A percentile compares a stretch with the other conserved stretches of the same genome.
phyloP scores from a whole-genome alignment of 2,329 filamentous ascomycete species.

The Claviceps sp. region DNA sequence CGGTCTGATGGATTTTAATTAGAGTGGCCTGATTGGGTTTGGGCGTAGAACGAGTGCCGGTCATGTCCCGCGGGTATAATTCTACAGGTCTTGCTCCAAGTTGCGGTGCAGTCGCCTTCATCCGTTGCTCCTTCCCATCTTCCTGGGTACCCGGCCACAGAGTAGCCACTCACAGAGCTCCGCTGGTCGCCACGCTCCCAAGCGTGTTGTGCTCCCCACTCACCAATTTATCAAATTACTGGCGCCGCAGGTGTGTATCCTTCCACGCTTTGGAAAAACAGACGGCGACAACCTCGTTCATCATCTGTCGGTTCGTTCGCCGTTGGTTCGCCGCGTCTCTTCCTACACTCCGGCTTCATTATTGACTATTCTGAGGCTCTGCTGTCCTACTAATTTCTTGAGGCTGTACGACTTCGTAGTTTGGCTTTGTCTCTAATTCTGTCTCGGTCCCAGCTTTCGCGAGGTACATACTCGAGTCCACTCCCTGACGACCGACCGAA shows the following conservation, averaged over 20 bases:
- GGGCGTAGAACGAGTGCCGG: background rate
- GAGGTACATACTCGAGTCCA: background rate
- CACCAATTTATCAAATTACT: slow-evolving; percentile 2
- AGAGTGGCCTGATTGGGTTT: background rate
- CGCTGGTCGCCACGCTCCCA: slow-evolving; percentile 3
- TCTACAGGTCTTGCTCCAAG: too few relatives aligned
- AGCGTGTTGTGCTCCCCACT: background rate
- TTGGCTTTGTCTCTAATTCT: background rate
- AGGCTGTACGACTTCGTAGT: background rate
- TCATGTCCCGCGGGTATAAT: background rate
- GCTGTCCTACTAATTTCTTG: background rate
- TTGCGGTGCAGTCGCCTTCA: background rate
- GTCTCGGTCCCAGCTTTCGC: background rate
- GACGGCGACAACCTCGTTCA: slow-evolving; percentile 5
- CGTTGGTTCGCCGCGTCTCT: background rate
- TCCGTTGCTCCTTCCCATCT: background rate
- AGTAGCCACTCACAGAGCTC: slow-evolving; percentile 8
- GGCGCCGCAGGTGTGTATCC: slow-evolving; percentile 1
- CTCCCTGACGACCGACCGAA: background rate
- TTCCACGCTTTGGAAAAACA: slow-evolving; percentile 3
- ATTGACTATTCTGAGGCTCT: background rate
- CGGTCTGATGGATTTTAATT: background rate
- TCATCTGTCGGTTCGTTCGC: background rate
- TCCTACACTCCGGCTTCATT: background rate
- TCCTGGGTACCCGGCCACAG: background rate